Percentiles rank a stretch among this genome's conserved stretches.
Conservation (phyloP, 257 asterid species). For the Jacaranda copaia region DNA sequence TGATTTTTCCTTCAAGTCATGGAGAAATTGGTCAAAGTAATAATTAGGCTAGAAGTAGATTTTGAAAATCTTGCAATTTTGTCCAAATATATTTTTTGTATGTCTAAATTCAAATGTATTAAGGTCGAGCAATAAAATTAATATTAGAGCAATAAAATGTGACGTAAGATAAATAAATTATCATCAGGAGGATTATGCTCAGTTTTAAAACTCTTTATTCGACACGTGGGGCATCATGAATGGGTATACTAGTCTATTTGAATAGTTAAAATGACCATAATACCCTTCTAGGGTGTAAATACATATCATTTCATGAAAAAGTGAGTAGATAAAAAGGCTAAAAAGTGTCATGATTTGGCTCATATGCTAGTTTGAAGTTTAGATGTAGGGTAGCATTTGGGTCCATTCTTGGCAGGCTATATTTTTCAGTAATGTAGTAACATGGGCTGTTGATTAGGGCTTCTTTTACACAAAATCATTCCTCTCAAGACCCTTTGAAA, state of each 20-base stretch:
- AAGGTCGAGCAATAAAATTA: too few species aligned
- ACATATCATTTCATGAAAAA: not conserved
- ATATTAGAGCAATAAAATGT: too few species aligned
- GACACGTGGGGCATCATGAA: not conserved
- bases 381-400: conserved; percentile 38
- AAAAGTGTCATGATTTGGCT: conserved; percentile 39
- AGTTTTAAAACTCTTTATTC: not conserved
- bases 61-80: not conserved
- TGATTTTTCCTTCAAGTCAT: conserved; percentile 33
- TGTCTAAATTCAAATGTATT: not conserved
- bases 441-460: conserved; percentile 52
- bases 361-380: conserved; percentile 31
- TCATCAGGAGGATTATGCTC: too few species aligned
- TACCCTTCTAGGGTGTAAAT: conserved; percentile 2
- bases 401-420: conserved; percentile 50
- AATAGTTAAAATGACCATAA: conserved; percentile 14
- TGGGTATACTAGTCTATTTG: not conserved
- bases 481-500: conserved; percentile 36
- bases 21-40: conserved; percentile 35
- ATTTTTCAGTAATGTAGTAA: conserved; percentile 61
- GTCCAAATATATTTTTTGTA: not conserved
- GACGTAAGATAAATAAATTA: too few species aligned
- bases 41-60: conserved; percentile 31
- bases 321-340: not conserved
- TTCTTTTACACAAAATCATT: conserved; percentile 49